These are phyloP conservation scores for Rhizoclosmatium globosum DNA, from an alignment of 192 early-diverging fungal species.

Conservation along the genomic window DNA sequence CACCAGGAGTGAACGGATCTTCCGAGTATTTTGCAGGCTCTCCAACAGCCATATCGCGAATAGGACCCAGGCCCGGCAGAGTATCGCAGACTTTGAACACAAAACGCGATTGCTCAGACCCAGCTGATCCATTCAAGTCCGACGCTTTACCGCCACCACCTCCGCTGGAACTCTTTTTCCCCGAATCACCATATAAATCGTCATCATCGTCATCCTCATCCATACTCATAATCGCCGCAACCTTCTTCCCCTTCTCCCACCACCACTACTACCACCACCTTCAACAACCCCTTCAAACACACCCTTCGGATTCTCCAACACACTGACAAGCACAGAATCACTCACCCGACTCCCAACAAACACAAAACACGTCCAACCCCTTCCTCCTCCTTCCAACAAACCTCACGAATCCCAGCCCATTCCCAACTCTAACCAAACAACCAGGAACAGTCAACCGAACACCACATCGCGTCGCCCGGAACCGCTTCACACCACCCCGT, in stretches of 20 bases:
- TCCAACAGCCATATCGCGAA: constrained; percentile 78
- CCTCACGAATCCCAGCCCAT: constrained; percentile 5
- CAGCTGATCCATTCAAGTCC: constrained; percentile 16
- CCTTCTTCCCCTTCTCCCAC: not conserved
- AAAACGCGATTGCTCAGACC: constrained; percentile 51
- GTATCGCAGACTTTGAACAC: constrained; percentile 79
- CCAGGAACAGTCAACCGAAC: constrained; percentile 26
- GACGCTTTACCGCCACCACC: constrained; percentile 8
- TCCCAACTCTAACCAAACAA: constrained; percentile 7
- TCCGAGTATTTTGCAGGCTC: constrained; percentile 52
- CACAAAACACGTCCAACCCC: constrained; percentile 59
- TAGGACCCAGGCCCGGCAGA: constrained; percentile 79
- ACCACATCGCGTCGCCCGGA: constrained; percentile 54
- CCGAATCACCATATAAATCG: constrained; percentile 50
- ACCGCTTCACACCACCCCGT: constrained; percentile 74
- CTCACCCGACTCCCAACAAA: constrained; percentile 76
- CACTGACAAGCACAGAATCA: constrained; percentile 77
- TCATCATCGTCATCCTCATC: constrained; percentile 47
- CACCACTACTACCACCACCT: not conserved
- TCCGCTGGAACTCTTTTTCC: not conserved
- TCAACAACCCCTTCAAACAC: constrained; percentile 10
- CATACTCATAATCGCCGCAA: not conserved
- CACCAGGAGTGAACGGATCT: constrained; percentile 38
- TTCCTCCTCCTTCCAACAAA: constrained; percentile 19
- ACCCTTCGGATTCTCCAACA: constrained; percentile 41